Conservation (phyloP, 805 yeast genomes). For the Zygoascus flipseniorum region DNA sequence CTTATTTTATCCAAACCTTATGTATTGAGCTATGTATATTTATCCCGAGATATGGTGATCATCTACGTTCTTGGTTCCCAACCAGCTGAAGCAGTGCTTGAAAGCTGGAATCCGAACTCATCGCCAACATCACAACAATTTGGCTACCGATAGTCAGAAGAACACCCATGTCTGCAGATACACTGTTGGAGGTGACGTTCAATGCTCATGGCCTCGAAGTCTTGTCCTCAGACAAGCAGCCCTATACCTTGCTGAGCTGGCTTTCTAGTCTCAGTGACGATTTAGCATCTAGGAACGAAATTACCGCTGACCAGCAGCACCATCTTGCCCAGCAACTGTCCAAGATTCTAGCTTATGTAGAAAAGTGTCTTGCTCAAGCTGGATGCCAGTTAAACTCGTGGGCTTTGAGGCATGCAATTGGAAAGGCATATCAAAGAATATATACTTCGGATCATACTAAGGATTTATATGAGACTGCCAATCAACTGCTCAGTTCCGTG, state of each 20-base stretch:
- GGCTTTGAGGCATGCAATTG: constrained; percentile 12
- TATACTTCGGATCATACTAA: constrained; percentile 7
- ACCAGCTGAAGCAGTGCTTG: no score
- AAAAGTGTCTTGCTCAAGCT: background rate
- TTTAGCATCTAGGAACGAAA: background rate
- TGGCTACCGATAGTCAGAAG: no score
- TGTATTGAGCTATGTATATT: no score
- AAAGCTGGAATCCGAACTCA: no score
- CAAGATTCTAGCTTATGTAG: constrained; percentile 9
- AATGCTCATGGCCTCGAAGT: constrained; percentile 5
- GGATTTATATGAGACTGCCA: constrained; percentile 22
- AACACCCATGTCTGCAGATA: no score
- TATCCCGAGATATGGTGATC: no score
- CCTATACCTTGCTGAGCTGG: constrained; percentile 12
- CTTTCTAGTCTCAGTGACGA: constrained; percentile 6
- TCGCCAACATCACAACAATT: no score
- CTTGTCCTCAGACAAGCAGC: constrained; percentile 12
- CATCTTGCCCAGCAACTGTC: constrained; percentile 8
- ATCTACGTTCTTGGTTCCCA: no score
- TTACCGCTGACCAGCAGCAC: constrained; percentile 12
- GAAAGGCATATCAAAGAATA: constrained; percentile 7
- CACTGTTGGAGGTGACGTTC: background rate
- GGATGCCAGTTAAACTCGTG: constrained; percentile 6
- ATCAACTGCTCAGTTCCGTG: constrained; percentile 15
- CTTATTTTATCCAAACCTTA: no score